These are phyloP conservation scores for Xylaria digitata DNA, from an alignment of 2,329 filamentous ascomycete genomes.

Conservation along the genomic window DNA sequence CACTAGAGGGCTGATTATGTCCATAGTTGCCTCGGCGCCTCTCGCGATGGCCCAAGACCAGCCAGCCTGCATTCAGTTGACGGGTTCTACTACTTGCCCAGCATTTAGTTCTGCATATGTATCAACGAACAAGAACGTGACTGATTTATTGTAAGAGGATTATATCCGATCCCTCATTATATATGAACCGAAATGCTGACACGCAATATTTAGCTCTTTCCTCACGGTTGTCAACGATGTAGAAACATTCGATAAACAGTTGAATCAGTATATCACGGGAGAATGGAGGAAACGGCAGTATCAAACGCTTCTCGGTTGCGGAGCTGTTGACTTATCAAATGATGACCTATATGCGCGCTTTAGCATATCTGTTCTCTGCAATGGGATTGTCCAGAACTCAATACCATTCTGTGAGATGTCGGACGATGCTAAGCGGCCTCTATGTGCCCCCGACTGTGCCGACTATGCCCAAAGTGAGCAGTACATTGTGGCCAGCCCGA, in stretches of 20 bases:
- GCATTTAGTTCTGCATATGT: slow-evolving; percentile 54
- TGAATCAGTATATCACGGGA: slow-evolving; percentile 78
- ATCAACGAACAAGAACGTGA: slow-evolving; percentile 50
- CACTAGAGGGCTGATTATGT: slow-evolving; percentile 37
- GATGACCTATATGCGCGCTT: slow-evolving; percentile 90
- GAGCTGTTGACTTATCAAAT: slow-evolving; percentile 78
- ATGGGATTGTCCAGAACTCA: slow-evolving; percentile 92
- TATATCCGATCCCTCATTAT: slow-evolving; percentile 31
- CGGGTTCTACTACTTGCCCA: slow-evolving; percentile 51
- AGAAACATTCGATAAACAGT: slow-evolving; percentile 79
- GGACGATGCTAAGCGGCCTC: slow-evolving; percentile 72
- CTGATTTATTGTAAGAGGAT: slow-evolving; percentile 45
- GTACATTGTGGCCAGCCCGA: slow-evolving; percentile 78
- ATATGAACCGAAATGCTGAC: slow-evolving; percentile 28
- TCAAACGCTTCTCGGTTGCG: slow-evolving; percentile 82
- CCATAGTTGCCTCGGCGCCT: slow-evolving; percentile 42
- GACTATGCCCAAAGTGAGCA: slow-evolving; percentile 90
- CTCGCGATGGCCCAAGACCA: slow-evolving; percentile 43
- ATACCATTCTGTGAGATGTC: slow-evolving; percentile 74
- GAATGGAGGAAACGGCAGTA: slow-evolving; percentile 86
- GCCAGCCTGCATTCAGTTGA: slow-evolving; percentile 51
- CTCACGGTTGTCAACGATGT: slow-evolving; percentile 82
- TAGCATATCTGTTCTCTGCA: slow-evolving; percentile 92
- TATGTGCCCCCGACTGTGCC: slow-evolving; percentile 92
- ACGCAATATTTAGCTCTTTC: slow-evolving; percentile 73